Evolutionary conservation across 2,329 filamentous ascomycete species (phyloP).

Genomic region (Penicillium crustosum): DNA sequence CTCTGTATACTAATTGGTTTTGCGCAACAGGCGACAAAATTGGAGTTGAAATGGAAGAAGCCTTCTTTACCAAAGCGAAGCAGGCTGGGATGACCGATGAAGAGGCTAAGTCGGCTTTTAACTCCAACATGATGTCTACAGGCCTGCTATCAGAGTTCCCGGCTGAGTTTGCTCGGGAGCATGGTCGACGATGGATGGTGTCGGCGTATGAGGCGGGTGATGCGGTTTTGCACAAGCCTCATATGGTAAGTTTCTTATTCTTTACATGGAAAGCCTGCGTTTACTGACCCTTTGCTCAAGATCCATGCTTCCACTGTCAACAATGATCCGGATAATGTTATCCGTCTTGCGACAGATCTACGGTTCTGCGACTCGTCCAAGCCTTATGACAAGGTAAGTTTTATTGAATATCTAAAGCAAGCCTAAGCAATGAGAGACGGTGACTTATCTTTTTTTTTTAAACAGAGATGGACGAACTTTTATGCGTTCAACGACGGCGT

Average conservation of each 20-base stretch:
- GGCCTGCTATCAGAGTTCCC: slow-evolving; percentile 56
- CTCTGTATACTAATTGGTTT: not conserved
- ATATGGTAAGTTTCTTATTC: slow-evolving; percentile 29
- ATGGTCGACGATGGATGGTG: slow-evolving; percentile 52
- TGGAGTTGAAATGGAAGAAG: slow-evolving; percentile 24
- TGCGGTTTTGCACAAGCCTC: slow-evolving; percentile 46
- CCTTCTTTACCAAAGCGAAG: slow-evolving; percentile 52
- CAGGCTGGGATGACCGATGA: slow-evolving; percentile 53
- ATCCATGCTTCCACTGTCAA: slow-evolving; percentile 61
- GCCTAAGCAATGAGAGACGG: too few species aligned
- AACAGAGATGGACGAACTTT: slow-evolving; percentile 44
- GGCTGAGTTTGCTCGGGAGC: slow-evolving; percentile 44
- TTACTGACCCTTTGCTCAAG: slow-evolving; percentile 30
- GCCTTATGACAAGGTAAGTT: slow-evolving; percentile 50
- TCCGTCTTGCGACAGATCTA: slow-evolving; percentile 57
- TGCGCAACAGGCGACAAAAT: slow-evolving; percentile 34
- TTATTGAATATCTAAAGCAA: not conserved
- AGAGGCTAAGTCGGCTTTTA: slow-evolving; percentile 54
- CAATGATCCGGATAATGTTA: slow-evolving; percentile 52
- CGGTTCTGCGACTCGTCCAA: slow-evolving; percentile 55
- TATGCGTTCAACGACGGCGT: slow-evolving; percentile 40
- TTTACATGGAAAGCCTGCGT: not conserved
- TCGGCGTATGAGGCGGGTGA: slow-evolving; percentile 57
- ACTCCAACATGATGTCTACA: slow-evolving; percentile 59
- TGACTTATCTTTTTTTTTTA: not conserved